Conservation (phyloP, 164 flowering plant species). For the Chimonanthus praecox region DNA sequence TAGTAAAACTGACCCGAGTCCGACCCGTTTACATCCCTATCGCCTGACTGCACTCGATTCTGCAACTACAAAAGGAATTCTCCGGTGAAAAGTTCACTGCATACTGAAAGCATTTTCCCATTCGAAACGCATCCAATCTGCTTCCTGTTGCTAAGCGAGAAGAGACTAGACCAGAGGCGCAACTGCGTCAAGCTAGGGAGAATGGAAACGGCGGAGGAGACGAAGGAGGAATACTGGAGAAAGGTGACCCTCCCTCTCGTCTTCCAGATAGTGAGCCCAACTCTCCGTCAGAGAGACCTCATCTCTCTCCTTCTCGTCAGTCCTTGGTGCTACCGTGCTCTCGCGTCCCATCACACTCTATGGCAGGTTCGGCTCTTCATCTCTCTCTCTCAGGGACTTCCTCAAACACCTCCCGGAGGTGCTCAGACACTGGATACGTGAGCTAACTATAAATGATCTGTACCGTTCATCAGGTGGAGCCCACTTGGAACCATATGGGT, state of each 20-base stretch:
- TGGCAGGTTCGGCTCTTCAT: conserved; percentile 45
- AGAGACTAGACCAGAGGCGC: too few relatives aligned
- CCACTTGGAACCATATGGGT: too few relatives aligned
- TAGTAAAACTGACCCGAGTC: too few relatives aligned
- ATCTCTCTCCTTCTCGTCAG: conserved; percentile 56
- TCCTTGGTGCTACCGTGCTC: conserved; percentile 57
- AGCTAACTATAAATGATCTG: neutral
- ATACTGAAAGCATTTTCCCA: too few relatives aligned
- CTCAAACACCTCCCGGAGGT: neutral
- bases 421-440: neutral
- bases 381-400: neutral
- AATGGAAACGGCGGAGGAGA: neutral
- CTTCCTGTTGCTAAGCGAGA: too few relatives aligned
- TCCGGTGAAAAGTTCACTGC: too few relatives aligned
- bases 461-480: neutral
- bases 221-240: conserved; percentile 33
- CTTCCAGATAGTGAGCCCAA: conserved; percentile 47
- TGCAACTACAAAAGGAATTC: too few relatives aligned
- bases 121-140: too few relatives aligned
- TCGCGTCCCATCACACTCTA: conserved; percentile 53
- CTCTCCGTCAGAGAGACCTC: conserved; percentile 61
- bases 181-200: too few relatives aligned
- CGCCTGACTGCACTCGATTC: too few relatives aligned
- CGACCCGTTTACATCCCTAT: too few relatives aligned
- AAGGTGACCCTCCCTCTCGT: conserved; percentile 53